Percentiles rank a stretch among this genome's conserved stretches.
Conservation (phyloP, 2,329 filamentous ascomycete species). For the Exophiala spinifera region DNA sequence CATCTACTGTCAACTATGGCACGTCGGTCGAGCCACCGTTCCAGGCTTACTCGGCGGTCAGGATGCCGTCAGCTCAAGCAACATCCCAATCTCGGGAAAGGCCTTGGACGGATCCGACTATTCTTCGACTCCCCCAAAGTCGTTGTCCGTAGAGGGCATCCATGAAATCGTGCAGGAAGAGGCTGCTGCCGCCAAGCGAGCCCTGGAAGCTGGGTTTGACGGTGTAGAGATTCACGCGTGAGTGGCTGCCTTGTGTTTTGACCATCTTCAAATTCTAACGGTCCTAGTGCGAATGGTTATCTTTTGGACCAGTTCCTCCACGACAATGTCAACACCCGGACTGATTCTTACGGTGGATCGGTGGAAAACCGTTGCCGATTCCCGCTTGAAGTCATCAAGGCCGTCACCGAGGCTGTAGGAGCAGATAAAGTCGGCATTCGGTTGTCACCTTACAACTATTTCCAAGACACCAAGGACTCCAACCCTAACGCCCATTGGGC, state of each 20-base stretch:
- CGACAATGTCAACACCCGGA: conserved; percentile 50
- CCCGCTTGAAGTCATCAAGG: conserved; percentile 53
- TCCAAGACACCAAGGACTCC: conserved; percentile 53
- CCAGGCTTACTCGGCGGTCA: conserved; percentile 39
- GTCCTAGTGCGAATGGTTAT: conserved; percentile 52
- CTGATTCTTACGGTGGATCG: conserved; percentile 51
- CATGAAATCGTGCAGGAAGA: conserved; percentile 39
- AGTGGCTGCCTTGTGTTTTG: conserved; percentile 10
- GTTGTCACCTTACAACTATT: conserved; percentile 46
- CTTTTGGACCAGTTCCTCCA: conserved; percentile 54
- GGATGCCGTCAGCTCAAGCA: conserved; percentile 30
- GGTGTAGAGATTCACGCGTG: conserved; percentile 46
- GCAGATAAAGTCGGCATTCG: conserved; percentile 47
- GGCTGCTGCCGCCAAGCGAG: conserved; percentile 45
- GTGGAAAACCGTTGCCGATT: conserved; percentile 56
- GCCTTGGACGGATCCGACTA: conserved; percentile 39
- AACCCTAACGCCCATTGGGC: conserved; percentile 47
- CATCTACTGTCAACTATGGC: conserved; percentile 43
- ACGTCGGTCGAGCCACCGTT: conserved; percentile 39
- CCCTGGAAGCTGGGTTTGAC: conserved; percentile 56
- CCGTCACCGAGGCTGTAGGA: conserved; percentile 45
- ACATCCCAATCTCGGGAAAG: conserved; percentile 38
- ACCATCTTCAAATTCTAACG: not conserved
- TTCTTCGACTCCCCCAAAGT: conserved; percentile 30
- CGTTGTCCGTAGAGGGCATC: conserved; percentile 42